Evolutionary conservation across 345 rosid species (phyloP).

Genomic region (Ceriops decandra): DNA sequence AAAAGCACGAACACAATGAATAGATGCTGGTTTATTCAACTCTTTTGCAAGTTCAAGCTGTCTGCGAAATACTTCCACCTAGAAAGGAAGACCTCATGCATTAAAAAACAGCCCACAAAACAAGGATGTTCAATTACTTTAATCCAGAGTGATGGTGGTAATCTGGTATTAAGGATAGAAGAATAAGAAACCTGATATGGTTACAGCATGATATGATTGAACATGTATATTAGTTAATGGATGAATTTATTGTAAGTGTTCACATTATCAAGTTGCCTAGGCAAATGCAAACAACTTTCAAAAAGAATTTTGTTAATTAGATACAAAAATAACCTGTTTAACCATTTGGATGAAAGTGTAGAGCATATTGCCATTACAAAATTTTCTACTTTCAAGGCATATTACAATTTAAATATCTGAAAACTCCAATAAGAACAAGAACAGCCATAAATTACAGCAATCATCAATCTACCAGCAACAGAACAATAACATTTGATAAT

Average conservation of each 20-base stretch:
- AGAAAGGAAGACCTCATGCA: not conserved
- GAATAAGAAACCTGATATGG: not conserved
- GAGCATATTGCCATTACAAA: too few relatives aligned
- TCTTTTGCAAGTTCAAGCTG: slow-evolving; percentile 88
- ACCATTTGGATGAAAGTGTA: too few relatives aligned
- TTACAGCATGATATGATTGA: not conserved
- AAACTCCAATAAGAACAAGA: too few relatives aligned
- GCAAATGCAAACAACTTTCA: not conserved
- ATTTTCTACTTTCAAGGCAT: too few relatives aligned
- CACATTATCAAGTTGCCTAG: too few relatives aligned
- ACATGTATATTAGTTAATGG: not conserved
- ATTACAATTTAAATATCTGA: too few relatives aligned
- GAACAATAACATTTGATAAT: too few relatives aligned
- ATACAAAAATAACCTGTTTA: too few relatives aligned
- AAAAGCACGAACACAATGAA: slow-evolving; percentile 89
- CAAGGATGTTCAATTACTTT: not conserved
- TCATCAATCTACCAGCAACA: too few relatives aligned
- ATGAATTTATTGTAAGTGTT: not conserved
- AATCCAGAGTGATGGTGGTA: not conserved
- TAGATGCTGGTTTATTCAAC: slow-evolving; percentile 64
- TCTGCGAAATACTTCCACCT: slow-evolving; percentile 67
- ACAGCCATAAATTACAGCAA: too few relatives aligned
- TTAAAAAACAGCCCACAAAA: not conserved
- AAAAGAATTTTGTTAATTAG: too few relatives aligned
- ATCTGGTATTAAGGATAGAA: not conserved